Evolutionary conservation across 768 basidiomycete species (phyloP).

Genomic region (Termitomyces sp.): DNA sequence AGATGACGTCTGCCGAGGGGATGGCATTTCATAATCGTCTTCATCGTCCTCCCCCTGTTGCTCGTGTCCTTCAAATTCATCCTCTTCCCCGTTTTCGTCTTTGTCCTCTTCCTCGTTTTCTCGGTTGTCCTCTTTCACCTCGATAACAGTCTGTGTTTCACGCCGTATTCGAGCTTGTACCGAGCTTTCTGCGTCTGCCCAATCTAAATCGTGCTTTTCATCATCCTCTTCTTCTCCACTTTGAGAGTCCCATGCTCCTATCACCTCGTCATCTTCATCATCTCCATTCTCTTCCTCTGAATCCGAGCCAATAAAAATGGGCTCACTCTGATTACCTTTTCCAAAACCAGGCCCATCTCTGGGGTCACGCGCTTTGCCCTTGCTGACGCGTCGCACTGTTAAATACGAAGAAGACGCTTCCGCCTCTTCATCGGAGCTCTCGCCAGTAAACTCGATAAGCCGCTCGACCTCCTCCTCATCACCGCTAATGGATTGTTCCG

Average conservation of each 20-base stretch:
- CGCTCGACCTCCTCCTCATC: constrained; percentile 16
- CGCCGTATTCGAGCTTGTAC: constrained; percentile 20
- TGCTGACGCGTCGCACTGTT: constrained; percentile 41
- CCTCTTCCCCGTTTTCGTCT: constrained; percentile 5
- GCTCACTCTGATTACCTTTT: constrained; percentile 32
- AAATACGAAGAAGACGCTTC: constrained; percentile 58
- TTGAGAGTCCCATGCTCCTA: constrained; percentile 16
- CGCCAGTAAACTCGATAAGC: constrained; percentile 10
- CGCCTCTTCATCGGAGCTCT: constrained; percentile 24
- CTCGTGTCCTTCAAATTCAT: neutral
- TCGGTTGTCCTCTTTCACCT: constrained; percentile 17
- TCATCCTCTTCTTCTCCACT: constrained; percentile 25
- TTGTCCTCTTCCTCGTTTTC: constrained; percentile 21
- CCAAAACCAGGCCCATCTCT: constrained; percentile 55
- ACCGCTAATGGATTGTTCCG: constrained; percentile 3
- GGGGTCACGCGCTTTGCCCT: constrained; percentile 62
- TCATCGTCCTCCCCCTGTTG: constrained; percentile 9
- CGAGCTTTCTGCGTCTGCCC: constrained; percentile 23
- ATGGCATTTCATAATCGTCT: constrained; percentile 4
- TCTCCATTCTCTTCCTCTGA: constrained; percentile 26
- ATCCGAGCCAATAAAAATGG: constrained; percentile 43
- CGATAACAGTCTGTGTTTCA: constrained; percentile 11
- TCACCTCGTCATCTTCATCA: constrained; percentile 21
- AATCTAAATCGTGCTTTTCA: constrained; percentile 11
- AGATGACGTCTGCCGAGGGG: constrained; percentile 9